A percentile compares a stretch with the other conserved stretches of the same genome.
Evolutionary conservation across 441 rosid species (phyloP).

Genomic region (Pelargonium myrrhifolium): DNA sequence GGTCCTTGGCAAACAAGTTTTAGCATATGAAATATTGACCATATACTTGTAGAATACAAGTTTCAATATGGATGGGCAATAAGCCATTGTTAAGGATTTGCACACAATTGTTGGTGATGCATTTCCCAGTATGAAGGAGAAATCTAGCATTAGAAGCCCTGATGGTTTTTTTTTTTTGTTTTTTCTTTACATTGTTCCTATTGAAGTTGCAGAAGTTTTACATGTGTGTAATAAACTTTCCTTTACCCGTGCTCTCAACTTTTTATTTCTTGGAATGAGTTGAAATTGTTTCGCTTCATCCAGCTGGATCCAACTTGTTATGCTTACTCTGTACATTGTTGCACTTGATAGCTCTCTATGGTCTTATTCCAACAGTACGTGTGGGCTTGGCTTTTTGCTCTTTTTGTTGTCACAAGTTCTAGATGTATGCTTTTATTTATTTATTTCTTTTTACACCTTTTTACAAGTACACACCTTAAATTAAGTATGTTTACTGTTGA

Average conservation of each 20-base stretch:
- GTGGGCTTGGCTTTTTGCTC: neutral
- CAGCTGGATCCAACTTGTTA: neutral
- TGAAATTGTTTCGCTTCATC: neutral
- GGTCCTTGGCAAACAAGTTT: neutral
- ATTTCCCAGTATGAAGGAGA: neutral
- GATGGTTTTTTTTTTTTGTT: neutral
- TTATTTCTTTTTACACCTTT: neutral
- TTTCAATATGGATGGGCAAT: too few relatives aligned
- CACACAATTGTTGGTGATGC: neutral
- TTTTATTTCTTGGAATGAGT: neutral
- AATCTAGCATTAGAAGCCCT: neutral
- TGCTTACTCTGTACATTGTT: neutral
- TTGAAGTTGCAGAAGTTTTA: neutral
- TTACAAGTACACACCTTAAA: neutral
- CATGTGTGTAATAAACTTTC: neutral
- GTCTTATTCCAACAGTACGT: constrained; percentile 1
- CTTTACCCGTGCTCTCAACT: neutral
- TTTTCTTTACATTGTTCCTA: neutral
- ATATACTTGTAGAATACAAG: neutral
- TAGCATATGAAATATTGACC: neutral
- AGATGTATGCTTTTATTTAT: neutral
- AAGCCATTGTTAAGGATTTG: neutral
- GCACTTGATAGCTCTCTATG: neutral
- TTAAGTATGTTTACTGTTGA: neutral
- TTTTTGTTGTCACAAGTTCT: neutral